A percentile compares a stretch with the other conserved stretches of the same genome.
These are phyloP conservation scores for Trichoderma guizhouense DNA, from an alignment of 2,329 filamentous ascomycete species.

Conservation along the genomic window DNA sequence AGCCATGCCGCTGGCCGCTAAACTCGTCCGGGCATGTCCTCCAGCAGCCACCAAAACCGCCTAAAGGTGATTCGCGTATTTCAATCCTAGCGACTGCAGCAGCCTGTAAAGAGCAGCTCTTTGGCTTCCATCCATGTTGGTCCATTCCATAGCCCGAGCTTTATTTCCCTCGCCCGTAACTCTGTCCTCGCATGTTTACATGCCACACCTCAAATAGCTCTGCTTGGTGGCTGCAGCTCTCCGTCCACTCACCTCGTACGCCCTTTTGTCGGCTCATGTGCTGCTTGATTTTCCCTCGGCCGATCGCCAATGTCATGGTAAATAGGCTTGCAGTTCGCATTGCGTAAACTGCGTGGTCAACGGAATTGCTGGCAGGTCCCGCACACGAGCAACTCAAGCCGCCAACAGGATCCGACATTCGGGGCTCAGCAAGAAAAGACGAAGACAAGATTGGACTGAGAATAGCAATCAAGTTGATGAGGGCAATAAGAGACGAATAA, in stretches of 20 bases:
- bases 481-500: not conserved
- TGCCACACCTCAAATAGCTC: not conserved
- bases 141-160: not conserved
- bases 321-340: not conserved
- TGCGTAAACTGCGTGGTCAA: not conserved
- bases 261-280: not conserved
- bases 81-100: not conserved
- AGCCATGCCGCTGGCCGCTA: constrained; percentile 14
- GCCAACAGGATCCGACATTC: not conserved
- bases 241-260: not conserved
- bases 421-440: not conserved
- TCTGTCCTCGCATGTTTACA: not conserved
- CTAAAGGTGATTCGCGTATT: not conserved
- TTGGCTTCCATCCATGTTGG: not conserved
- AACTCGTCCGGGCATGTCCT: not conserved
- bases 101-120: not conserved
- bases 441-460: not conserved
- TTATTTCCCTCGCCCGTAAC: not conserved
- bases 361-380: not conserved
- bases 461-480: not conserved
- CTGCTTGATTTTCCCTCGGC: not conserved
- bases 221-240: not conserved
- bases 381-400: not conserved
- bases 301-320: constrained; percentile 10
- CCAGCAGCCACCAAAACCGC: not conserved